Evolutionary conservation across 345 rosid genomes (phyloP), one percentile per base, ranked within the genome.

Genomic region (Arabis hirsuta): DNA sequence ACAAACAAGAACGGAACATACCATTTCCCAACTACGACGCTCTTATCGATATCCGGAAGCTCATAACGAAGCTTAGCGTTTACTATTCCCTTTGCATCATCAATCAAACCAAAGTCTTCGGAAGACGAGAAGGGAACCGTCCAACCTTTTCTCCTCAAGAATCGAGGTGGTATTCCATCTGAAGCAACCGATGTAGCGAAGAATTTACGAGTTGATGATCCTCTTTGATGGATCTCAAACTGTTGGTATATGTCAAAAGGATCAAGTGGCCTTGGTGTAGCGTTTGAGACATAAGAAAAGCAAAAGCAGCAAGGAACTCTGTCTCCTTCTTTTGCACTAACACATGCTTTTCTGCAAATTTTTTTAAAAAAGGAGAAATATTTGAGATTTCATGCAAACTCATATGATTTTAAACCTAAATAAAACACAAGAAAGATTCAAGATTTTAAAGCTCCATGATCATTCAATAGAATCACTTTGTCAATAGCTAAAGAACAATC

Each of bases 1-100:
- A 88, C 71, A 43, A 86, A 88, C 68, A 90, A 55, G 72, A 85
- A 90, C 0, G 94, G 96, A 50, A 83, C 85, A 43, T 85, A 90
- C 96, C 91, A 90, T 67, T 75, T 86, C 19, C 91, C 96, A 16
- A 86, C 86, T 6, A 70, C 67, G 12, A 65, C 62, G n/a, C 43
- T 19, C 55, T 83, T 78, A 24, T 52, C 57, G 0, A 54, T 42
- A 61, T 11, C 79, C 4, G 90, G 91, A 67, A 88, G 84, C 58
- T 69, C 78, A 5, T 73, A 29, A 2, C 91, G 80, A 22, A 65
- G 80, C 19, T 76, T 14, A 13, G 24, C 12, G 20, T 88, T 77
- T 0, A 86, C 83, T 2, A 88, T 69, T 0, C 96, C 94, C 46
- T 73, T 63, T 45, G 94, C 96, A 36, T 85, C 90, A 19, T 86